Conservation (phyloP, 495 filamentous ascomycete genomes). For the Podospora pseudocomata region DNA sequence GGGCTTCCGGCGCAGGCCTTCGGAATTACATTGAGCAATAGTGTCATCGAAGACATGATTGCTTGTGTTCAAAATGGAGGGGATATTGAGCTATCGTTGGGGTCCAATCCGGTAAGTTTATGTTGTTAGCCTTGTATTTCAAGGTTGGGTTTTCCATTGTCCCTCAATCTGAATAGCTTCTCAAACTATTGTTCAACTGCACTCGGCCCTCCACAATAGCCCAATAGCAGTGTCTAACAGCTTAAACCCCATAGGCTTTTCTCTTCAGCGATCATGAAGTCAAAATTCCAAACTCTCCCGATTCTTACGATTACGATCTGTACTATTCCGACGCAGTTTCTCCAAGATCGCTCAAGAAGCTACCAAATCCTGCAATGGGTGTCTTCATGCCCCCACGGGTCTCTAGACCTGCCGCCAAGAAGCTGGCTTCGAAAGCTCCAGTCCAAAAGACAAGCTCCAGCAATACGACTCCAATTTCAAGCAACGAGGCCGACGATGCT, state of each 20-base stretch:
- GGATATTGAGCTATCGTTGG: conserved; percentile 56
- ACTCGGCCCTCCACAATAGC: conserved; percentile 17
- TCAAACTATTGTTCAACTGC: not conserved
- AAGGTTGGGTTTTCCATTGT: not conserved
- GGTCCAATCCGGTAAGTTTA: conserved; percentile 53
- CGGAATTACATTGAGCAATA: conserved; percentile 62
- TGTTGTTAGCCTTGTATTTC: conserved; percentile 11
- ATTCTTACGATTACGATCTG: conserved; percentile 43
- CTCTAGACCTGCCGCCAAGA: conserved; percentile 32
- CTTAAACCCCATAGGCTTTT: conserved; percentile 33
- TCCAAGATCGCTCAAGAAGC: conserved; percentile 30
- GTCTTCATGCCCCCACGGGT: conserved; percentile 28
- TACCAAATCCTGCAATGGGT: conserved; percentile 45
- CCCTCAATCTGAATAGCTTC: not conserved
- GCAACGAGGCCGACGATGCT: conserved; percentile 18
- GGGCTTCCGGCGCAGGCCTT: conserved; percentile 50
- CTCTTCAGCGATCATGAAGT: conserved; percentile 38
- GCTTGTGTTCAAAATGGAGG: conserved; percentile 60
- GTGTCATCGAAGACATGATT: conserved; percentile 67
- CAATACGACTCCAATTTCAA: not conserved
- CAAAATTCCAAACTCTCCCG: conserved; percentile 31
- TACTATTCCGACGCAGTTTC: conserved; percentile 37
- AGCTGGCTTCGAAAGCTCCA: not conserved
- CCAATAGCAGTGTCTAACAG: conserved; percentile 14
- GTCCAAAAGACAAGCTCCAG: conserved; percentile 3